Percentiles rank a stretch among this genome's conserved stretches.
Conservation (phyloP, 2,329 filamentous ascomycete genomes). For the Aspergillus clavatus region DNA sequence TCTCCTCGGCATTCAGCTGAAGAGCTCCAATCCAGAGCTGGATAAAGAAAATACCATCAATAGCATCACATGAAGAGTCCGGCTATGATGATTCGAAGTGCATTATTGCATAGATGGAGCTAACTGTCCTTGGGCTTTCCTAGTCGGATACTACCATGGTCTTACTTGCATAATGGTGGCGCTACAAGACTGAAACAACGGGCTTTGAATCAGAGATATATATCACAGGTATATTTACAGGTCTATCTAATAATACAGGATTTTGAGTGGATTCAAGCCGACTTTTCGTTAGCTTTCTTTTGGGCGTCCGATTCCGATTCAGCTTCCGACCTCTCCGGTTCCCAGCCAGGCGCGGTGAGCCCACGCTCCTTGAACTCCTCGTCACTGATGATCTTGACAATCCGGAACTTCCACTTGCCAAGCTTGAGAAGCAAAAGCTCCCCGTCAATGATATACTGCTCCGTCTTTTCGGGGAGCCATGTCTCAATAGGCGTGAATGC, state of each 20-base stretch:
- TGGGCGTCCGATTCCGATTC: neutral
- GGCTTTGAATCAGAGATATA: neutral
- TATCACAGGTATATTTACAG: neutral
- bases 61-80: no score
- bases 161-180: neutral
- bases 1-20: no score
- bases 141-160: no score
- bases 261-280: neutral
- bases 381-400: constrained; percentile 53
- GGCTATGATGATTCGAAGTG: no score
- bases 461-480: constrained; percentile 39
- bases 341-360: constrained; percentile 49
- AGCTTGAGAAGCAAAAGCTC: constrained; percentile 51
- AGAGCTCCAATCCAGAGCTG: no score
- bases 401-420: constrained; percentile 58
- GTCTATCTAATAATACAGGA: constrained; percentile 5
- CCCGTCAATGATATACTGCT: constrained; percentile 48
- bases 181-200: no score
- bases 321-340: constrained; percentile 22
- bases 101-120: no score
- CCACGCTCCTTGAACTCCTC: constrained; percentile 47
- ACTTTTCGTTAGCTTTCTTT: neutral
- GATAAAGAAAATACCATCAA: no score
- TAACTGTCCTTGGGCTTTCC: no score
- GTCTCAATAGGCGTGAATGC: constrained; percentile 48